Conservation (phyloP, 1,284 basidiomycete species). For the Trichosporon asahii region DNA sequence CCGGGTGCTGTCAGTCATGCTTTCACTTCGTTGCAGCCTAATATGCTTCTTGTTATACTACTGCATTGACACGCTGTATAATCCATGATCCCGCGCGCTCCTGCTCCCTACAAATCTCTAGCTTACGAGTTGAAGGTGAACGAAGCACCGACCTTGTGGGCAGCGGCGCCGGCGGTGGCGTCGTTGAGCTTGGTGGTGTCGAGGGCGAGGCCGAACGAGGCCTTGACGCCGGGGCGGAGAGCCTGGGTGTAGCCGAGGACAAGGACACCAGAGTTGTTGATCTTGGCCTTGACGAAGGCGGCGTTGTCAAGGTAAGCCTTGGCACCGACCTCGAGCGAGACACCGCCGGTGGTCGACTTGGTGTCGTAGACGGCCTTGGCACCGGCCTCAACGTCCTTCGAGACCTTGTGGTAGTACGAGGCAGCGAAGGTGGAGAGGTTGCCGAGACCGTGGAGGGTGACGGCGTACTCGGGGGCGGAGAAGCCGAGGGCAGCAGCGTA, state of each 20-base stretch:
- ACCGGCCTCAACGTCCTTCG: conserved; percentile 88
- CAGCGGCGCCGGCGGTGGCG: conserved; percentile 52
- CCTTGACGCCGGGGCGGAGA: conserved; percentile 90
- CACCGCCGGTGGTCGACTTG: conserved; percentile 81
- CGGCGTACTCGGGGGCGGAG: conserved; percentile 92
- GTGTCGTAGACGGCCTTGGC: conserved; percentile 97
- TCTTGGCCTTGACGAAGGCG: conserved; percentile 96
- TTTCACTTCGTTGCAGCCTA: neutral
- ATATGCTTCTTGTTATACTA: neutral
- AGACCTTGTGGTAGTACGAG: conserved; percentile 97
- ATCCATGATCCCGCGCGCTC: conserved; percentile 11
- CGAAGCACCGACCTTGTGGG: conserved; percentile 58
- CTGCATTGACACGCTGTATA: conserved; percentile 11
- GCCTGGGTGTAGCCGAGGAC: conserved; percentile 87
- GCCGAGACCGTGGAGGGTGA: conserved; percentile 90
- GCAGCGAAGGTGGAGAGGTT: conserved; percentile 93
- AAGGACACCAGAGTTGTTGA: conserved; percentile 92
- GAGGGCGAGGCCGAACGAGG: conserved; percentile 85
- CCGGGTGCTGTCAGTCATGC: too few relatives aligned
- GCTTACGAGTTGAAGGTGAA: conserved; percentile 57
- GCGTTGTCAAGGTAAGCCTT: conserved; percentile 79
- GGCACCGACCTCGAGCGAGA: conserved; percentile 91
- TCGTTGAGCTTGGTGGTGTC: conserved; percentile 86
- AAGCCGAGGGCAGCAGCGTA: conserved; percentile 84
- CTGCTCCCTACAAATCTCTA: neutral